Conservation (phyloP, 1,139 yeast genomes). For the Saccharomycopsis phalli region DNA sequence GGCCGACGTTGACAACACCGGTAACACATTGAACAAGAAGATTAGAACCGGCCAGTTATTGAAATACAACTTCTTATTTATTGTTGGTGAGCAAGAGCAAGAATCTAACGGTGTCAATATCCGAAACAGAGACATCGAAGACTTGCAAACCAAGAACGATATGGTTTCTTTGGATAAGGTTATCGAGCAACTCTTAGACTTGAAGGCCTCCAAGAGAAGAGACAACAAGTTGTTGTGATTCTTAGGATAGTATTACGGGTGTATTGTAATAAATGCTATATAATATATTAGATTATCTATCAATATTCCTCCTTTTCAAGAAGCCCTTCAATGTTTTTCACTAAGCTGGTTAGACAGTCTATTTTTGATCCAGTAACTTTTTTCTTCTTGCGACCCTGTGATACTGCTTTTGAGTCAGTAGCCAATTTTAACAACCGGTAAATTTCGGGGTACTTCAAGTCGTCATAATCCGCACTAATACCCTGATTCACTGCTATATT, state of each 20-base stretch:
- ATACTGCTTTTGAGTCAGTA: no score
- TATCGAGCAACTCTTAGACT: conserved; percentile 51
- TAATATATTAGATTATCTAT: no score
- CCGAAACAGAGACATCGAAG: conserved; percentile 85
- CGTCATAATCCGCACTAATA: no score
- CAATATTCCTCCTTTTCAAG: not conserved
- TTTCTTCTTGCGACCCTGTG: not conserved
- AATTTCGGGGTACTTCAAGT: no score
- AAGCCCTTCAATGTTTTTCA: not conserved
- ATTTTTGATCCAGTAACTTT: not conserved
- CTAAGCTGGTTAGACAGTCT: not conserved
- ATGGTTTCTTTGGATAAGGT: conserved; percentile 65
- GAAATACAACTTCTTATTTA: conserved; percentile 88
- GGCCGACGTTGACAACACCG: conserved; percentile 86
- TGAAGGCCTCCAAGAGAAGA: conserved; percentile 59
- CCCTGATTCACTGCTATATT: no score
- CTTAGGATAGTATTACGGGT: no score
- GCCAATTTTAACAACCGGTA: no score
- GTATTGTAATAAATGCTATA: no score
- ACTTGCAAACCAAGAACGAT: conserved; percentile 82
- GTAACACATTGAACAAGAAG: conserved; percentile 94
- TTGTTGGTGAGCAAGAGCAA: conserved; percentile 93
- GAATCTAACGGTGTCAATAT: conserved; percentile 71
- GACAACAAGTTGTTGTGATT: conserved; percentile 40
- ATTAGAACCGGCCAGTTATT: conserved; percentile 90